phyloP scores from a whole-genome alignment of 768 basidiomycete genomes.

The Leccinum incarnatum region DNA sequence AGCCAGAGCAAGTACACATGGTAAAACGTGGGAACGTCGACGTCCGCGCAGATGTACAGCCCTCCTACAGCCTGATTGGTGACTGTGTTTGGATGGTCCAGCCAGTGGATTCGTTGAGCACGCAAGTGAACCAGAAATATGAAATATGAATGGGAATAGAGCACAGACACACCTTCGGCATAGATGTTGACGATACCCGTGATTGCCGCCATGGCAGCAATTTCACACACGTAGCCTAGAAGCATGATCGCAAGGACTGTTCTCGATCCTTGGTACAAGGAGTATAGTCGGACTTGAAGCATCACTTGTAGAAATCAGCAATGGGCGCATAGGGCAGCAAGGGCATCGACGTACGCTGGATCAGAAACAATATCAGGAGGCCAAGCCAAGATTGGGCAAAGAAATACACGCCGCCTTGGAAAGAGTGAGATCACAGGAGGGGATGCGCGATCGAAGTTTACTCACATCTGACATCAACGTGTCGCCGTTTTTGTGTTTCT shows the following conservation, averaged over 20 bases:
- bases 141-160: no score
- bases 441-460: not conserved
- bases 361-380: not conserved
- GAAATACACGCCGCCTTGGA: slow-evolving; percentile 9
- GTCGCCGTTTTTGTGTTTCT: not conserved
- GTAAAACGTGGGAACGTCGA: not conserved
- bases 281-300: slow-evolving; percentile 16
- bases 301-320: slow-evolving; percentile 8
- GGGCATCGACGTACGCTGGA: slow-evolving; percentile 5
- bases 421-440: not conserved
- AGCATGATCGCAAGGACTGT: slow-evolving; percentile 8
- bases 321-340: not conserved
- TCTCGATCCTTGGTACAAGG: slow-evolving; percentile 9
- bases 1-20: slow-evolving; percentile 7
- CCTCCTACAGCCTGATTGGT: not conserved
- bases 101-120: not conserved
- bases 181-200: not conserved
- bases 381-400: slow-evolving; percentile 8
- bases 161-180: not conserved
- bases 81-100: not conserved
- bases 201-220: slow-evolving; percentile 4
- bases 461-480: slow-evolving; percentile 7
- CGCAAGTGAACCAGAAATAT: not conserved
- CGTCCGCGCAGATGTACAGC: slow-evolving; percentile 6
- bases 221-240: slow-evolving; percentile 11